Evolutionary conservation across 768 basidiomycete species (phyloP).

Genomic region (Austroboletus festivus): DNA sequence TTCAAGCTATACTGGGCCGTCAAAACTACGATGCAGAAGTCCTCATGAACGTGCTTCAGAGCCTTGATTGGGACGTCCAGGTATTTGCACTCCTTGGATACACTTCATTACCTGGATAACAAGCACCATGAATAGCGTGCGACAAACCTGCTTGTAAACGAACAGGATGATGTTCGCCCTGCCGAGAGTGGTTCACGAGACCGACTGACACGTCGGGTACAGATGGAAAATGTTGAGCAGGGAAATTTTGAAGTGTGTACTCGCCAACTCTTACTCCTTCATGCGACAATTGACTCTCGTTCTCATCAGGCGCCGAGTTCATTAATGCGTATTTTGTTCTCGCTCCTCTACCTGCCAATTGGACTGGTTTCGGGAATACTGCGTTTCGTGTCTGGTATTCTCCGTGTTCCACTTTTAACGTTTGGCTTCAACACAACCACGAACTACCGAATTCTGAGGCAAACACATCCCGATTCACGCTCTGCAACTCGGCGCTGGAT

Average conservation of each 20-base stretch:
- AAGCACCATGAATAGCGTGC: constrained; percentile 8
- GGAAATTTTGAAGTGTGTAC: constrained; percentile 9
- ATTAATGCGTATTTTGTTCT: constrained; percentile 10
- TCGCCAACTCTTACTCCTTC: not conserved
- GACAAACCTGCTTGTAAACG: constrained; percentile 6
- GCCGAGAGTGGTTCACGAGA: not conserved
- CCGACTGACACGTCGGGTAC: not conserved
- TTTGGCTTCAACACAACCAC: constrained; percentile 47
- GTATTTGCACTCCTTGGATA: constrained; percentile 33
- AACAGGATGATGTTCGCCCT: not conserved
- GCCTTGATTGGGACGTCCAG: constrained; percentile 71
- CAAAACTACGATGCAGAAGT: constrained; percentile 58
- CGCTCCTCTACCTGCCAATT: constrained; percentile 57
- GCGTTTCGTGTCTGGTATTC: constrained; percentile 60
- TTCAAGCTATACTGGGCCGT: constrained; percentile 13
- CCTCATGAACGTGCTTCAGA: constrained; percentile 55
- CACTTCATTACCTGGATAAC: not conserved
- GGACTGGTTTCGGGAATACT: constrained; percentile 57
- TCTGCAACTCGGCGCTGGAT: constrained; percentile 74
- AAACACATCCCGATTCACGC: constrained; percentile 37
- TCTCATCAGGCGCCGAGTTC: constrained; percentile 1
- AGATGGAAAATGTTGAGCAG: not conserved
- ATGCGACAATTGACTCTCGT: not conserved
- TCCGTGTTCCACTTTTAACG: constrained; percentile 67
- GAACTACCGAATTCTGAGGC: constrained; percentile 38